These are phyloP conservation scores for Achaetomiella virescens DNA, from an alignment of 495 filamentous ascomycete genomes.

Conservation along the genomic window DNA sequence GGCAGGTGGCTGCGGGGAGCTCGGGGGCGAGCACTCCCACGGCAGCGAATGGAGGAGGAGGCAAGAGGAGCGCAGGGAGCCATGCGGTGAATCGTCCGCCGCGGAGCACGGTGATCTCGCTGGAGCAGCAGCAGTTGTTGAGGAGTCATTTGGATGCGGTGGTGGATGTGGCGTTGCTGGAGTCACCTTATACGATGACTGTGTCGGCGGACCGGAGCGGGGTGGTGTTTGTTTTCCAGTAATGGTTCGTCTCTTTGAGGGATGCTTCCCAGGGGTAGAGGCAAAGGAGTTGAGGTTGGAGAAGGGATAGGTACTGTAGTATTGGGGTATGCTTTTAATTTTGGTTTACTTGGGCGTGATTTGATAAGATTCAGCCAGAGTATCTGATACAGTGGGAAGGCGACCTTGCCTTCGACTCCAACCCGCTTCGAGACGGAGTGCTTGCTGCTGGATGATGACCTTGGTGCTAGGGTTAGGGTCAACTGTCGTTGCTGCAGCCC, in stretches of 20 bases:
- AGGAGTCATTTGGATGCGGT: conserved; percentile 86
- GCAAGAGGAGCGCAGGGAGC: conserved; percentile 24
- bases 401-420: too few relatives aligned
- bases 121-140: conserved; percentile 78
- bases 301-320: neutral
- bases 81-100: conserved; percentile 45
- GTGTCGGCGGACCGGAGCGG: conserved; percentile 88
- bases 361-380: too few relatives aligned
- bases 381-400: too few relatives aligned
- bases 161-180: conserved; percentile 79
- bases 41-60: conserved; percentile 33
- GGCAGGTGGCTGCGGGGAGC: conserved; percentile 16
- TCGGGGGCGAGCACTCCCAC: conserved; percentile 14
- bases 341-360: neutral
- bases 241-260: conserved; percentile 1
- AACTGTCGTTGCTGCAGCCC: neutral
- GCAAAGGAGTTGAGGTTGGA: too few relatives aligned
- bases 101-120: conserved; percentile 77
- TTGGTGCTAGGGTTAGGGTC: conserved; percentile 6
- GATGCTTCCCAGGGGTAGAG: neutral
- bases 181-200: conserved; percentile 87
- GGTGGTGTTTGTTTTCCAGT: conserved; percentile 78
- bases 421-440: too few relatives aligned
- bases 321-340: neutral
- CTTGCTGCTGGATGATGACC: neutral